Evolutionary conservation across 2,329 filamentous ascomycete species (phyloP).

Genomic region (Allantophomopsis cytisporea): DNA sequence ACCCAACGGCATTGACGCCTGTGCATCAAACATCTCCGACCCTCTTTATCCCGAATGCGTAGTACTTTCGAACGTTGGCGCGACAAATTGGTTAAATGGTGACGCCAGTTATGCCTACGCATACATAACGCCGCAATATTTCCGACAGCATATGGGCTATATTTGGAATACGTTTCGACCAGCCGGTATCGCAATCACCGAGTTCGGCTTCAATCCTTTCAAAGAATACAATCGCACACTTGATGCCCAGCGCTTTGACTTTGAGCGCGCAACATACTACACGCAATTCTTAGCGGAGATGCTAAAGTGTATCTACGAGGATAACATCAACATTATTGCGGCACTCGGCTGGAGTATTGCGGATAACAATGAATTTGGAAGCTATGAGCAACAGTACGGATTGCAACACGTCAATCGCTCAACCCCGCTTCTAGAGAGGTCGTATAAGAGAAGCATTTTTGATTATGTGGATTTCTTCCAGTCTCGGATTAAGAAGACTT

Average conservation of each 20-base stretch:
- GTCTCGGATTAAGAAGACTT: no score
- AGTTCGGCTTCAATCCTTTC: constrained; percentile 22
- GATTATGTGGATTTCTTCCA: no score
- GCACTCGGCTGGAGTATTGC: constrained; percentile 83
- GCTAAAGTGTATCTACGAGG: constrained; percentile 55
- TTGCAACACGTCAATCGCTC: no score
- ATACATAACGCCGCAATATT: constrained; percentile 18
- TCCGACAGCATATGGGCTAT: constrained; percentile 25
- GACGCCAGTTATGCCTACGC: no score
- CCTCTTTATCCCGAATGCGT: constrained; percentile 27
- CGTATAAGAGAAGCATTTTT: no score
- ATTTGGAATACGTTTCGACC: constrained; percentile 29
- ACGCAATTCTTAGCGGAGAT: constrained; percentile 63
- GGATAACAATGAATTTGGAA: constrained; percentile 33
- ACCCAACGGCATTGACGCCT: constrained; percentile 21
- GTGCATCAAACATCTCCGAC: constrained; percentile 23
- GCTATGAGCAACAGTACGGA: constrained; percentile 36
- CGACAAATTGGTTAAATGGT: constrained; percentile 25
- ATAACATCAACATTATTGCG: constrained; percentile 63
- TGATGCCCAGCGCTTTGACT: constrained; percentile 51
- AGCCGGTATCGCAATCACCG: constrained; percentile 23
- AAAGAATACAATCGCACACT: no score
- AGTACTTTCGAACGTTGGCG: constrained; percentile 26
- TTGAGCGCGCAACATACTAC: constrained; percentile 73
- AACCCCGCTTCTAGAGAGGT: no score